Evolutionary conservation across 192 early-diverging fungal genomes (phyloP).

Genomic region (Coemansia sp.): DNA sequence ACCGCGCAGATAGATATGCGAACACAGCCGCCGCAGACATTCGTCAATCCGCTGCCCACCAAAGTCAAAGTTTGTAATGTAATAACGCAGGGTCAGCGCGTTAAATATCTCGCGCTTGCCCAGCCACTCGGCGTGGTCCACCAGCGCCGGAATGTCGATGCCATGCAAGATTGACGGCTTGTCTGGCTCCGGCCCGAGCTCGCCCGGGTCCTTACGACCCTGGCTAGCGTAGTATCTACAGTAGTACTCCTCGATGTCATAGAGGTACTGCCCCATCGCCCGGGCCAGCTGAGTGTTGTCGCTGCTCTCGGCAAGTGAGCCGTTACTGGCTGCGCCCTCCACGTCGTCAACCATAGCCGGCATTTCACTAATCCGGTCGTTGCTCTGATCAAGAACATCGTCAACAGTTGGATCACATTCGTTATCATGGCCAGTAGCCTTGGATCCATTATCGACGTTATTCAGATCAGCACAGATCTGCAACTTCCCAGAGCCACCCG

Average conservation of each 20-base stretch:
- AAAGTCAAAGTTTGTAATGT: conserved; percentile 83
- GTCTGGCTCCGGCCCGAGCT: conserved; percentile 17
- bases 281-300: conserved; percentile 37
- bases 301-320: background rate
- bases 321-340: background rate
- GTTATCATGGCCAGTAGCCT: background rate
- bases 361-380: background rate
- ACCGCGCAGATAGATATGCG: conserved; percentile 77
- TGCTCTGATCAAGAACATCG: background rate
- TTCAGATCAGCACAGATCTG: conserved; percentile 1
- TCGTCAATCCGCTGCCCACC: conserved; percentile 65
- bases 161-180: conserved; percentile 39
- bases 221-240: conserved; percentile 22
- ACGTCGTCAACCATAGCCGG: background rate
- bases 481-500: background rate
- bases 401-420: background rate
- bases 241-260: conserved; percentile 41
- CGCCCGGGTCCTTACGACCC: conserved; percentile 2
- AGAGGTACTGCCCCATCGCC: conserved; percentile 51
- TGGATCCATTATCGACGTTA: background rate
- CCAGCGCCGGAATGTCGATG: conserved; percentile 28
- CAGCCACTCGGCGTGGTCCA: conserved; percentile 53
- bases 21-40: conserved; percentile 77
- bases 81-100: conserved; percentile 59
- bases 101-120: conserved; percentile 61